These are phyloP conservation scores for Meira nashicola DNA, from an alignment of 1,284 basidiomycete genomes.

Conservation along the genomic window DNA sequence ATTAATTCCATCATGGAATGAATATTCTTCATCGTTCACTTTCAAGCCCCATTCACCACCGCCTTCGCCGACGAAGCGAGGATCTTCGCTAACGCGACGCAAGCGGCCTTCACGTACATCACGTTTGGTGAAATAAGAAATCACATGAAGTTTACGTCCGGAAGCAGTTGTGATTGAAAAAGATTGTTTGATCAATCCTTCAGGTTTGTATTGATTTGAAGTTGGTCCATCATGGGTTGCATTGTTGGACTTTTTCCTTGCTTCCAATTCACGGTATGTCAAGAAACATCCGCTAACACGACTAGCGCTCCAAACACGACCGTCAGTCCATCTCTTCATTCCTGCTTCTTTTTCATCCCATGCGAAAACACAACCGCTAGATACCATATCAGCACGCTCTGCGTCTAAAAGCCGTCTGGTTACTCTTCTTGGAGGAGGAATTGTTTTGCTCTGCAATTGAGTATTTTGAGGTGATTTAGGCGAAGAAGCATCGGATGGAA, in stretches of 20 bases:
- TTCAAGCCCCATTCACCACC: conserved; percentile 43
- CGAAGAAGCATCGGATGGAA: conserved; percentile 21
- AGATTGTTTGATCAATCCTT: conserved; percentile 52
- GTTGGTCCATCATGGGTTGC: conserved; percentile 30
- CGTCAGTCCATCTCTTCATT: conserved; percentile 59
- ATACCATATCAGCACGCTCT: conserved; percentile 44
- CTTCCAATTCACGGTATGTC: conserved; percentile 54
- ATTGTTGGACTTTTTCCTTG: conserved; percentile 39
- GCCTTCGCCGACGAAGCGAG: conserved; percentile 39
- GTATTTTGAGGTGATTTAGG: neutral
- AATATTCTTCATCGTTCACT: conserved; percentile 37
- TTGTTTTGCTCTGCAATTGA: neutral
- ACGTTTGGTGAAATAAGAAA: conserved; percentile 50
- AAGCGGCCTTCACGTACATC: conserved; percentile 42
- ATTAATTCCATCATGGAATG: conserved; percentile 2
- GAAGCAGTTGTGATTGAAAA: conserved; percentile 51
- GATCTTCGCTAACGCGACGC: conserved; percentile 47
- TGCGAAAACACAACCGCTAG: conserved; percentile 47
- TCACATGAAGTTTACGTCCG: conserved; percentile 50
- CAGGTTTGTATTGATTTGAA: conserved; percentile 49
- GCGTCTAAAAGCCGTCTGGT: conserved; percentile 44
- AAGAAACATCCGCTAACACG: conserved; percentile 57
- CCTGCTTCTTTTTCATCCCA: conserved; percentile 52
- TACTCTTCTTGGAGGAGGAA: conserved; percentile 40
- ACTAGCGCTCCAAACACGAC: conserved; percentile 57